Conservation (phyloP, 805 yeast genomes). For the Yarrowia deformans region DNA sequence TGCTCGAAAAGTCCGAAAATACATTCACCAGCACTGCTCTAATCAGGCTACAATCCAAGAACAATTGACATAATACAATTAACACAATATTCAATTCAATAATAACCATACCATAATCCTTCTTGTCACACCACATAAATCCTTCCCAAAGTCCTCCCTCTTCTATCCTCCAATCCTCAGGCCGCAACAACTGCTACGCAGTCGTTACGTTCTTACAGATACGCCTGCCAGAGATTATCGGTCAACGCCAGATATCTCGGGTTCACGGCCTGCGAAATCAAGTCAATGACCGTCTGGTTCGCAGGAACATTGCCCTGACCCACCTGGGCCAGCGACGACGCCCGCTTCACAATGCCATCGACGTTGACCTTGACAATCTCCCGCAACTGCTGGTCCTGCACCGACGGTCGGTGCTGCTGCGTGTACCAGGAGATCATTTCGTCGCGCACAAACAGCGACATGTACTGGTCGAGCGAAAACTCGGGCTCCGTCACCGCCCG, state of each 20-base stretch:
- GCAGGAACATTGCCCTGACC: conserved; percentile 69
- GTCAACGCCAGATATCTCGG: conserved; percentile 92
- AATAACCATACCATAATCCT: not conserved
- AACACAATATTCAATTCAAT: no score
- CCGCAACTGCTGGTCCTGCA: conserved; percentile 81
- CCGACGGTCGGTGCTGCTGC: conserved; percentile 78
- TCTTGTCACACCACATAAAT: not conserved
- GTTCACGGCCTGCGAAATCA: conserved; percentile 92
- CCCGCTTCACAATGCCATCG: conserved; percentile 80
- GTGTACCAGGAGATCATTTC: conserved; percentile 95
- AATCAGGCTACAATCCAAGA: no score
- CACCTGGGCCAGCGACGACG: conserved; percentile 74
- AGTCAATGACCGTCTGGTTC: conserved; percentile 87
- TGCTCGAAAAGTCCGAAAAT: no score
- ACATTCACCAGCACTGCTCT: no score
- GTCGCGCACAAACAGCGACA: conserved; percentile 94
- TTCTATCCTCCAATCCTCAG: not conserved
- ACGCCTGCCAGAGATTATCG: conserved; percentile 95
- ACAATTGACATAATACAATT: no score
- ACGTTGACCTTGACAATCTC: conserved; percentile 90
- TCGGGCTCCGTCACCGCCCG: conserved; percentile 90
- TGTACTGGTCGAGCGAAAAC: conserved; percentile 86
- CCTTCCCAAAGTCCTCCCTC: conserved; percentile 1
- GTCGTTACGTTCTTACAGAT: conserved; percentile 57
- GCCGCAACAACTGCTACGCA: no score